Percentiles rank a stretch among this genome's conserved stretches.
Evolutionary conservation across 2,329 filamentous ascomycete genomes (phyloP).

Genomic region (Rhinocladiella similis): DNA sequence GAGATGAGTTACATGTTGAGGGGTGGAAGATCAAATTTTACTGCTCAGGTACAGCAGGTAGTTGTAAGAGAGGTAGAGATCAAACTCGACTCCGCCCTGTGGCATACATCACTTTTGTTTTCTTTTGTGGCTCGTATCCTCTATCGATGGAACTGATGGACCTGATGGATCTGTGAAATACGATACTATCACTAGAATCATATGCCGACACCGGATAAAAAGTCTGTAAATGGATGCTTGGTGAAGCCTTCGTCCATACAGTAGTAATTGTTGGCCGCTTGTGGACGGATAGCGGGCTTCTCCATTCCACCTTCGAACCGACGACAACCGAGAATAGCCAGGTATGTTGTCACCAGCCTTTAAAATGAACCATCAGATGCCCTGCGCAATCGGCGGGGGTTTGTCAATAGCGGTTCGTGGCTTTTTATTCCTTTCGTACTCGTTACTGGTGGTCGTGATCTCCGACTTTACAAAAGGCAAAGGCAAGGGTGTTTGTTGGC

Average conservation of each 20-base stretch:
- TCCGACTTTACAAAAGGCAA: background rate
- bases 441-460: background rate
- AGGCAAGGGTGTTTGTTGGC: background rate
- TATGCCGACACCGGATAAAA: too few relatives aligned
- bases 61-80: background rate
- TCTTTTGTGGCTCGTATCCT: background rate
- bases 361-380: background rate
- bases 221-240: too few relatives aligned
- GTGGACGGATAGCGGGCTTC: constrained; percentile 11
- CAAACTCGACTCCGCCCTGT: background rate
- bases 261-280: too few relatives aligned
- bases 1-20: constrained; percentile 1
- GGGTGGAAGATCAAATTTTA: background rate
- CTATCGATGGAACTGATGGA: too few relatives aligned
- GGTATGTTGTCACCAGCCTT: background rate
- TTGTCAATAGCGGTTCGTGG: too few relatives aligned
- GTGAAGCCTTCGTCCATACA: too few relatives aligned
- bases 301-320: constrained; percentile 12
- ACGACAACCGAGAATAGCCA: constrained; percentile 15
- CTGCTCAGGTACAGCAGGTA: too few relatives aligned
- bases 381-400: background rate
- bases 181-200: too few relatives aligned
- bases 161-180: too few relatives aligned
- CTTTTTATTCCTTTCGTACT: too few relatives aligned
- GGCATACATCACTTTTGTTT: background rate